Conservation (phyloP, 176 grass and related monocot genomes). For the Phragmites australis region DNA sequence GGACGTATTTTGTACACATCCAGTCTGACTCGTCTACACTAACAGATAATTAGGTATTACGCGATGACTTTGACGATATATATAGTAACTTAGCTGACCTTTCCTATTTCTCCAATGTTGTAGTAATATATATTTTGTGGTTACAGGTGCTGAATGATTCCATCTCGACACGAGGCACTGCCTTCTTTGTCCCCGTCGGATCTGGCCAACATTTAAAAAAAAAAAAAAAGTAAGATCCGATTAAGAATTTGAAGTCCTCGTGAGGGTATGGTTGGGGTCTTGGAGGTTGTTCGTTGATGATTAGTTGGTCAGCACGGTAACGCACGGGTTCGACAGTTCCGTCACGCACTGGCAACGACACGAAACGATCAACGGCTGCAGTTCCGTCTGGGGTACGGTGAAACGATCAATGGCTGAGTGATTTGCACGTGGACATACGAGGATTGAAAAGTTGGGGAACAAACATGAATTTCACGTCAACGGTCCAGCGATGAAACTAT, state of each 20-base stretch:
- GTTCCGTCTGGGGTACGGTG: no score
- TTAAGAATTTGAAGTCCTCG: slow-evolving; percentile 8
- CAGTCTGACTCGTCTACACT: not conserved
- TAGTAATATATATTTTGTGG: not conserved
- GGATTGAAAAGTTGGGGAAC: no score
- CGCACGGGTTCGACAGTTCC: not conserved
- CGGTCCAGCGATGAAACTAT: no score
- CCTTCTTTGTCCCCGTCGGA: not conserved
- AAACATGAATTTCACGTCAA: no score
- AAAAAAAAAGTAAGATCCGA: not conserved
- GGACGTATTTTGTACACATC: not conserved
- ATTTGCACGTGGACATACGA: no score
- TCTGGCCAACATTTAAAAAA: not conserved
- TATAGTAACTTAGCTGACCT: not conserved
- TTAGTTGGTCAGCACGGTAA: not conserved
- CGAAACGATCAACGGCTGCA: not conserved
- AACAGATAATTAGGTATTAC: not conserved
- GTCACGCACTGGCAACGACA: not conserved
- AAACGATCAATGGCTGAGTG: no score
- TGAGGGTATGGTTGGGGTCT: not conserved
- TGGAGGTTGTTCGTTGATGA: slow-evolving; percentile 28
- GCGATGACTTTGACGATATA: not conserved
- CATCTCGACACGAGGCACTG: not conserved
- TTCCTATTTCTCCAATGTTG: no score
- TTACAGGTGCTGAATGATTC: slow-evolving; percentile 39